A percentile compares a stretch with the other conserved stretches of the same genome.
These are phyloP conservation scores for Periconia digitata DNA, from an alignment of 2,329 filamentous ascomycete genomes.

Conservation along the genomic window DNA sequence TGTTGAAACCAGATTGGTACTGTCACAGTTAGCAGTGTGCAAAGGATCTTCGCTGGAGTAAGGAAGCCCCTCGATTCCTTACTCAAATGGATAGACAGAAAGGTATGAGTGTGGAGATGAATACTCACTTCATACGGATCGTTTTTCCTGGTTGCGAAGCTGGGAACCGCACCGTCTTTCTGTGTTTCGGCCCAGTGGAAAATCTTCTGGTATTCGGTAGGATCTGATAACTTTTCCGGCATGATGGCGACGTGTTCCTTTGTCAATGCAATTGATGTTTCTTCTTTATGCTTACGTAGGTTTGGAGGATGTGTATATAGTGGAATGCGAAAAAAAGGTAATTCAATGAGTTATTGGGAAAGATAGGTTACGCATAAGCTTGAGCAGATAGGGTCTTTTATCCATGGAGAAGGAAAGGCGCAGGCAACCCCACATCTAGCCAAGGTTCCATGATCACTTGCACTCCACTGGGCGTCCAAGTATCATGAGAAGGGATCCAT, in stretches of 20 bases:
- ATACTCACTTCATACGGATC: constrained; percentile 54
- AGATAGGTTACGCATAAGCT: no score
- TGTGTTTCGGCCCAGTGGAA: constrained; percentile 62
- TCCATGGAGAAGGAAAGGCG: not conserved
- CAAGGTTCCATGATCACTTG: not conserved
- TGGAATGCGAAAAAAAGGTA: no score
- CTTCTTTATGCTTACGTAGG: no score
- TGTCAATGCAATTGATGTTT: no score
- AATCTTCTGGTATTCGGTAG: constrained; percentile 41
- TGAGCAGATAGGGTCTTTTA: no score
- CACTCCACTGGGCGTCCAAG: not conserved
- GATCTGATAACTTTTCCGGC: constrained; percentile 32
- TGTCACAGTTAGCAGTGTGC: constrained; percentile 20
- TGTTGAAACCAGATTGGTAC: constrained; percentile 61
- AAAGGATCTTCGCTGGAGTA: not conserved
- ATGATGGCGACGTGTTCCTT: constrained; percentile 17
- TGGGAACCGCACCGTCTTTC: constrained; percentile 57
- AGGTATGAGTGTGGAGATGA: not conserved
- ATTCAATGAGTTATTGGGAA: no score
- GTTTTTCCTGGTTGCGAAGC: constrained; percentile 56
- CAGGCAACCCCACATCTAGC: not conserved
- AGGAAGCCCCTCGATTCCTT: no score
- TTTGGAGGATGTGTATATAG: no score
- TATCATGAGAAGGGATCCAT: not conserved
- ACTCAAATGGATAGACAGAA: not conserved